Evolutionary conservation across 1,284 basidiomycete genomes (phyloP).

Genomic region (Singerocomus rubriflavus): DNA sequence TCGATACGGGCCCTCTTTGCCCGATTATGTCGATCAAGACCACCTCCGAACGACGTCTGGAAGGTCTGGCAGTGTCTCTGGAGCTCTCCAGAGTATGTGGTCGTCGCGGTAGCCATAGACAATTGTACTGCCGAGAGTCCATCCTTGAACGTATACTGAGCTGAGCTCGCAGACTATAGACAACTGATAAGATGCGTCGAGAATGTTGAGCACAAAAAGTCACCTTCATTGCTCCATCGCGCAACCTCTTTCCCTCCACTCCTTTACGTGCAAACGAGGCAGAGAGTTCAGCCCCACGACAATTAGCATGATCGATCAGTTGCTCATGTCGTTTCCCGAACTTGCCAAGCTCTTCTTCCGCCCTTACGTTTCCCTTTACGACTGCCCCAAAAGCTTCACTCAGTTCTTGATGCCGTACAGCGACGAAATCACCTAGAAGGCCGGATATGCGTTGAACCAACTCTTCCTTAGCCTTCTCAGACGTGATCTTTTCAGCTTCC

Average conservation of each 20-base stretch:
- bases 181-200: constrained; percentile 16
- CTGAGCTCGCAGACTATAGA: constrained; percentile 41
- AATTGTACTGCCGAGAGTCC: constrained; percentile 46
- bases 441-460: constrained; percentile 70
- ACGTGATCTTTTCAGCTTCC: constrained; percentile 62
- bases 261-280: constrained; percentile 45
- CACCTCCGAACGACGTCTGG: constrained; percentile 42
- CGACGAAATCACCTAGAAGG: constrained; percentile 68
- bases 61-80: constrained; percentile 48
- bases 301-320: constrained; percentile 42
- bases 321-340: constrained; percentile 50
- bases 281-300: constrained; percentile 40
- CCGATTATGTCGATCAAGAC: constrained; percentile 57
- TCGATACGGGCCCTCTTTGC: constrained; percentile 69
- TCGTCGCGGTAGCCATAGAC: constrained; percentile 45
- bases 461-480: constrained; percentile 66
- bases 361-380: constrained; percentile 53
- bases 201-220: not conserved
- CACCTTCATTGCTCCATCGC: constrained; percentile 63
- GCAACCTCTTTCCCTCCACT: constrained; percentile 51
- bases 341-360: constrained; percentile 48
- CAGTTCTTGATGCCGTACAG: constrained; percentile 68
- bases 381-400: constrained; percentile 56
- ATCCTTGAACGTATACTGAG: constrained; percentile 41
- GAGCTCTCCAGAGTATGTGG: constrained; percentile 52